A percentile compares a stretch with the other conserved stretches of the same genome.
phyloP scores from a whole-genome alignment of 2,329 filamentous ascomycete species.

The Capronia coronata region DNA sequence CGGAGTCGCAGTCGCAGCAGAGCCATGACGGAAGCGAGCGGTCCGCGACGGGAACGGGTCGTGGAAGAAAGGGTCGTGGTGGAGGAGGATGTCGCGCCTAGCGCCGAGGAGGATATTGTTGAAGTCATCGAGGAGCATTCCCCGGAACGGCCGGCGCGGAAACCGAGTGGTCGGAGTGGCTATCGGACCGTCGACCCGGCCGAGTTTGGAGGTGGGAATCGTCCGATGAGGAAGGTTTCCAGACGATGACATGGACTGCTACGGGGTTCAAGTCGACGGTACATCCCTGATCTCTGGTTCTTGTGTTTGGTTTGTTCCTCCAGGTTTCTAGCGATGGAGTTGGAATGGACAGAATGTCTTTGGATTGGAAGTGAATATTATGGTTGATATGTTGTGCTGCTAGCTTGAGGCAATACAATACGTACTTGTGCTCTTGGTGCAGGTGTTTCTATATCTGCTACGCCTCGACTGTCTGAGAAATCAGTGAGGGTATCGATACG shows the following conservation, averaged over 20 bases:
- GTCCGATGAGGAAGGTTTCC: conserved; percentile 22
- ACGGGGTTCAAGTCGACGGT: too few species aligned
- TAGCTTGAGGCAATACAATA: too few species aligned
- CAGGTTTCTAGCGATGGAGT: conserved; percentile 5
- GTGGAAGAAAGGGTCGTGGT: conserved; percentile 21
- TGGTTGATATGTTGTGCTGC: too few species aligned
- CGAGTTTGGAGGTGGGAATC: conserved; percentile 27
- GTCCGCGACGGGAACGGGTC: conserved; percentile 8
- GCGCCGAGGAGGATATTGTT: conserved; percentile 27
- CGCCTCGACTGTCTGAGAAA: too few species aligned
- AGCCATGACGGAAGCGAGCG: conserved; percentile 9
- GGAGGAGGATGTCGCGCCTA: conserved; percentile 17
- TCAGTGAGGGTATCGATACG: too few species aligned
- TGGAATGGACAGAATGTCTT: background rate
- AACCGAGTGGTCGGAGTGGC: conserved; percentile 20
- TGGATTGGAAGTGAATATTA: too few species aligned
- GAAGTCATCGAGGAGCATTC: conserved; percentile 30
- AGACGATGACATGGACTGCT: conserved; percentile 13
- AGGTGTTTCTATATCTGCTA: too few species aligned
- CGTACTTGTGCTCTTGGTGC: too few species aligned
- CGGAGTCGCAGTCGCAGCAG: conserved; percentile 10
- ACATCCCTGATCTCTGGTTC: too few species aligned
- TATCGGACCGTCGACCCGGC: conserved; percentile 29
- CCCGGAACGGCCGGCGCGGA: conserved; percentile 19
- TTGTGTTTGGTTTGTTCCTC: background rate